Evolutionary conservation across 2,329 filamentous ascomycete genomes (phyloP), one percentile per base, ranked within the genome.

Genomic region (Pseudogymnoascus destructans): DNA sequence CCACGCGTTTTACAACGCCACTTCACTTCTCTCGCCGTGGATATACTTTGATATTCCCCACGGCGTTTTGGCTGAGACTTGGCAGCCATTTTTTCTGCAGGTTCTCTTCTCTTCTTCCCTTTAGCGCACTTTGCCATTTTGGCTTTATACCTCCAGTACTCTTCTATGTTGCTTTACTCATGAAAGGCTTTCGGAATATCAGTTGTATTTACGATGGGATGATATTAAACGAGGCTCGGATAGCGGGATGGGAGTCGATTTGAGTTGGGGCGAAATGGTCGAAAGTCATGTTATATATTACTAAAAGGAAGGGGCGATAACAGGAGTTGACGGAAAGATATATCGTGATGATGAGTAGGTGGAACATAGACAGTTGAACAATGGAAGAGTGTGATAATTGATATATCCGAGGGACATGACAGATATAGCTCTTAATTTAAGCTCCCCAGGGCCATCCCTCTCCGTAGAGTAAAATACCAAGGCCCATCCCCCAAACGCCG

Each of bases 131-230:
- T 30, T 52, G 46, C 46, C 46, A 8, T 52, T 30, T 30, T 52
- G 46, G 46, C 46, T 30, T 52, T 52, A 52, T 52, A 52, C 46
- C 46, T 30, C 23, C 46, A 30, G 46, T 52, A 30, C 46, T 52
- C 46, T 52, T 52, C 46, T 52, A 52, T 52, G 46, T 52, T 52
- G 46, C 46, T 30, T 52, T 19, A 52, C 46, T 52, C 46, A 52
- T 52, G 46, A 52, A 52, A 7, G 25, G 46, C 46, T 52, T 52
- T 30, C 46, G n/a, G 15, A 30, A 30, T 30, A 52, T 52, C 46
- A 52, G 46, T 52, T 52, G 46, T 52, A 52, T 52, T 52, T 52
- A 52, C 25, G 46, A 52, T 52, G 46, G 25, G 25, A 52, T 52
- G 46, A 52, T 52, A 52, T 52, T 30, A 30, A 11, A 52, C 46